Base-by-base conservation (phyloP, 2,329 filamentous ascomycete species). In the Cadophora sp. region DNA sequence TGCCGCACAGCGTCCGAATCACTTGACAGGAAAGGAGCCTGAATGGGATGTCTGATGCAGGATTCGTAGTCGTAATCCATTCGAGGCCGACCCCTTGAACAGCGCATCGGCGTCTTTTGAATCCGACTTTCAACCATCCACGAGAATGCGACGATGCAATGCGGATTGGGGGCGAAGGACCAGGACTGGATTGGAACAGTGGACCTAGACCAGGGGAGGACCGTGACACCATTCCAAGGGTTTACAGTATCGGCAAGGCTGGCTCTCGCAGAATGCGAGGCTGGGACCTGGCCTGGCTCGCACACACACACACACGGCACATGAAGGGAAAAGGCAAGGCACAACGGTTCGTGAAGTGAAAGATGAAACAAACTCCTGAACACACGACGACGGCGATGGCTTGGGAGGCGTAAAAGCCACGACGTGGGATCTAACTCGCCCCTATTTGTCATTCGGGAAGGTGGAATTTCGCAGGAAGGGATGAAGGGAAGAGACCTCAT, bases 341-440 rank as follows among this genome's bases (percentile, higher is more conserved):
- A 39, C 36, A 58, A 43, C 33, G 33, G 55, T 58, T 58, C 55
- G 55, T 58, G 53, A 53, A 30, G 27, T 30, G 27, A 30, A 30
- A 43, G 36, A 58, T 58, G 55, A 58, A 58, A 58, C 55, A 43
- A 43, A 18, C 55, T 41, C 55, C 55, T 58, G 55, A 43, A 43
- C 36, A 43, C 55, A 58, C 55, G n/a, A 58, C 36, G 53, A 30
- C 6, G 53, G 6, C 6, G 27, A 56, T 39, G 55, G 55, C 55
- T 41, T 43, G 53, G 36, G 53, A 58, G 55, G 55, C 55, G 33
- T 27, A 58, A 58, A 58, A 41, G 55, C 55, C 55, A 58, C 55
- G 18, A 18, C 33, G 33, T 58, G 36, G 33, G 53, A 58, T 58
- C 33, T 30, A 43, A 58, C 36, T 39, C 36, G 55, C 55, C 55